A percentile compares a stretch with the other conserved stretches of the same genome.
phyloP scores from a whole-genome alignment of 2,329 filamentous ascomycete genomes.

The Cordyceps tenuipes region DNA sequence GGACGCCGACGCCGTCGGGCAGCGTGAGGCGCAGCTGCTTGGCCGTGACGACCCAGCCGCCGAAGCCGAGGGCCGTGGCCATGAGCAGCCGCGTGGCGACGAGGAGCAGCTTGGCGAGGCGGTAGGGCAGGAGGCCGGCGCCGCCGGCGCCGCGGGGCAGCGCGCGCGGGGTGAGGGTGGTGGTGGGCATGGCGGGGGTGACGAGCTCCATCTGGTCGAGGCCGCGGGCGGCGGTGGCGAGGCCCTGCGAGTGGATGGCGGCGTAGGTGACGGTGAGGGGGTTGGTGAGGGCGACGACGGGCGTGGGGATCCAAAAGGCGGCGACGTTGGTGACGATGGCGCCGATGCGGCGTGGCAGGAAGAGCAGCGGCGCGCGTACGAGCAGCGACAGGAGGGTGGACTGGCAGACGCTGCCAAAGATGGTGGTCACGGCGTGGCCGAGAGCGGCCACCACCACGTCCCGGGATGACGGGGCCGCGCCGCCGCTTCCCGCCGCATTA shows the following conservation, averaged over 20 bases:
- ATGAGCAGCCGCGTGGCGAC: slow-evolving; percentile 89
- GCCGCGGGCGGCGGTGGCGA: slow-evolving; percentile 68
- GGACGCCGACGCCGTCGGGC: slow-evolving; percentile 45
- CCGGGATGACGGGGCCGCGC: slow-evolving; percentile 66
- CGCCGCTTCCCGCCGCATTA: slow-evolving; percentile 42
- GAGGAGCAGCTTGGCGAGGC: slow-evolving; percentile 82
- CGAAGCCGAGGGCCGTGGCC: slow-evolving; percentile 81
- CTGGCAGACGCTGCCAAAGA: slow-evolving; percentile 87
- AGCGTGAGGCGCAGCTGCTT: slow-evolving; percentile 60
- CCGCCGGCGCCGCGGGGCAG: slow-evolving; percentile 35
- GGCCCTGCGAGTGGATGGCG: slow-evolving; percentile 82
- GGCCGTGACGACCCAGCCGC: slow-evolving; percentile 92
- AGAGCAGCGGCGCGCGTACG: slow-evolving; percentile 73
- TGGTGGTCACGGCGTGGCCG: slow-evolving; percentile 70
- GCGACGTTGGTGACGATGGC: slow-evolving; percentile 62
- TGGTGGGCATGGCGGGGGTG: slow-evolving; percentile 62
- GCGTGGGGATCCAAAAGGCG: slow-evolving; percentile 75
- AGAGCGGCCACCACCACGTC: slow-evolving; percentile 80
- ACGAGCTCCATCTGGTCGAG: slow-evolving; percentile 78
- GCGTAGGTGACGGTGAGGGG: slow-evolving; percentile 87
- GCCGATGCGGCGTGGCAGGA: slow-evolving; percentile 65
- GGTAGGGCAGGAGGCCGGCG: slow-evolving; percentile 69
- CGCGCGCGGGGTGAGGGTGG: slow-evolving; percentile 53
- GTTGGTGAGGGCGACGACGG: slow-evolving; percentile 79
- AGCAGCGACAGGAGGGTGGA: slow-evolving; percentile 74